Evolutionary conservation across 2,329 filamentous ascomycete species (phyloP).

Genomic region (Talaromyces piceae): DNA sequence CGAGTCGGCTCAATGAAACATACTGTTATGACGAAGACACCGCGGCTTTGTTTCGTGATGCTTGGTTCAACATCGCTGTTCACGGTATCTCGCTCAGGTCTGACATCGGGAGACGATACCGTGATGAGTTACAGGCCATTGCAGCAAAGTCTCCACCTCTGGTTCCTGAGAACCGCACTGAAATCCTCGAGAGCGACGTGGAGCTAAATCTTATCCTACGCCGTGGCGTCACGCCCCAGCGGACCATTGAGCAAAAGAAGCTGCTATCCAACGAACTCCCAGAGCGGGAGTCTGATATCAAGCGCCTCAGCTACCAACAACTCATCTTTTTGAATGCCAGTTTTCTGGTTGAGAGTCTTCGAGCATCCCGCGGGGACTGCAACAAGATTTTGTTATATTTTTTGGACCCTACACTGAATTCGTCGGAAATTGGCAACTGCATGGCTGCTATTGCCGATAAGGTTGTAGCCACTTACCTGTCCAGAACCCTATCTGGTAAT

Average conservation of each 20-base stretch:
- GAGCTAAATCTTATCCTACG: slow-evolving; percentile 91
- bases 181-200: slow-evolving; percentile 90
- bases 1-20: slow-evolving; percentile 22
- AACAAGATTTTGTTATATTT: slow-evolving; percentile 88
- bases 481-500: slow-evolving; percentile 62
- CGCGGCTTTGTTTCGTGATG: slow-evolving; percentile 70
- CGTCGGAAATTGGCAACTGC: slow-evolving; percentile 53
- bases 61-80: slow-evolving; percentile 96
- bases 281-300: slow-evolving; percentile 69
- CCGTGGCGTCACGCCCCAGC: slow-evolving; percentile 69
- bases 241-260: slow-evolving; percentile 69
- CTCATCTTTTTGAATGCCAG: slow-evolving; percentile 87
- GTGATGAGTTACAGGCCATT: slow-evolving; percentile 71
- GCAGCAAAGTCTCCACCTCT: slow-evolving; percentile 81
- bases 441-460: slow-evolving; percentile 58
- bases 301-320: slow-evolving; percentile 77
- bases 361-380: slow-evolving; percentile 80
- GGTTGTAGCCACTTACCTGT: slow-evolving; percentile 72
- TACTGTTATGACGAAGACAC: slow-evolving; percentile 56
- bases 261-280: slow-evolving; percentile 67
- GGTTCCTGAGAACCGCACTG: slow-evolving; percentile 79
- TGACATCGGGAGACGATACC: slow-evolving; percentile 62
- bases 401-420: slow-evolving; percentile 74
- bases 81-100: slow-evolving; percentile 80
- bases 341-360: slow-evolving; percentile 78